phyloP scores from a whole-genome alignment of 2,329 filamentous ascomycete species.

The Paraphoma sp. region DNA sequence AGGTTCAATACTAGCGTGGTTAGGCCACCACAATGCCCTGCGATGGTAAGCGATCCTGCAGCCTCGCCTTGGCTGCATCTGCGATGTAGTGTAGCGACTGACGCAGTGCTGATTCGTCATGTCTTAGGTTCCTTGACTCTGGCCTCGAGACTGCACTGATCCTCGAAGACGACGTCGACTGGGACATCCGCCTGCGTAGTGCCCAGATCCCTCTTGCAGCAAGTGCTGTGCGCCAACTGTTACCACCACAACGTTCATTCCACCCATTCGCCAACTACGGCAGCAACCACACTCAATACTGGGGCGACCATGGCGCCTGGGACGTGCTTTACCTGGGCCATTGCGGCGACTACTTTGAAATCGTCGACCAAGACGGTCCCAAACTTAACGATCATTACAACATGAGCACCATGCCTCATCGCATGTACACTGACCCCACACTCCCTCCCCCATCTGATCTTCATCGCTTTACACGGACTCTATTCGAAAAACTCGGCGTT shows the following conservation, averaged over 20 bases:
- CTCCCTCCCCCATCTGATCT: slow-evolving; percentile 46
- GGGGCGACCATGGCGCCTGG: slow-evolving; percentile 49
- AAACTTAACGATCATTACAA: slow-evolving; percentile 33
- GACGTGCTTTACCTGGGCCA: slow-evolving; percentile 55
- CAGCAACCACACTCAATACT: slow-evolving; percentile 45
- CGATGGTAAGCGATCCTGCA: slow-evolving; percentile 39
- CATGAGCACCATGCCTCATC: slow-evolving; percentile 41
- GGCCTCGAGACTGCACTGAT: slow-evolving; percentile 52
- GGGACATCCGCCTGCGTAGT: slow-evolving; percentile 53
- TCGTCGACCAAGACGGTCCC: slow-evolving; percentile 40
- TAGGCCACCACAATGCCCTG: slow-evolving; percentile 53
- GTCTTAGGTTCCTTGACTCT: slow-evolving; percentile 50
- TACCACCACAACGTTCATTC: slow-evolving; percentile 36
- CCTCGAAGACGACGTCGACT: slow-evolving; percentile 56
- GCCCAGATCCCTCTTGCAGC: slow-evolving; percentile 51
- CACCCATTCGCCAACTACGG: slow-evolving; percentile 23
- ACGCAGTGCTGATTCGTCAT: slow-evolving; percentile 15
- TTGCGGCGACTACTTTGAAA: slow-evolving; percentile 52
- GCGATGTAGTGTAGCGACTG: neutral
- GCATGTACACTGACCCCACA: slow-evolving; percentile 46
- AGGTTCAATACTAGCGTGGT: slow-evolving; percentile 53
- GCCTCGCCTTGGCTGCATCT: slow-evolving; percentile 10
- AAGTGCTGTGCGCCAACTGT: slow-evolving; percentile 47
- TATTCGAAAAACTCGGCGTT: slow-evolving; percentile 46
- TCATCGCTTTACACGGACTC: slow-evolving; percentile 48